Evolutionary conservation across 371 early-diverging fungal species (phyloP), one percentile per base, ranked within the genome.

Genomic region (Mucor circinelloides): DNA sequence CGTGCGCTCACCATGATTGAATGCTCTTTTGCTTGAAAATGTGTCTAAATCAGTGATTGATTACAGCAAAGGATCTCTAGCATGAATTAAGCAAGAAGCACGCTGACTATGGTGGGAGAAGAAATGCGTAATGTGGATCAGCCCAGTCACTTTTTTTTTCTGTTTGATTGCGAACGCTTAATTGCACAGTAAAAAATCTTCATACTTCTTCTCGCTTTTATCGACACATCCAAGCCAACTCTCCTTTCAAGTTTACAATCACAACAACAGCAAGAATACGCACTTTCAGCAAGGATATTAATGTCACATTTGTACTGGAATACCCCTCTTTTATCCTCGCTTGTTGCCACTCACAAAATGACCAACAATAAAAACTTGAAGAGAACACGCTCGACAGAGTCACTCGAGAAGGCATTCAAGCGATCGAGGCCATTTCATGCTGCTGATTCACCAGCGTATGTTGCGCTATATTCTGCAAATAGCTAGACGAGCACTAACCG

Each of bases 361-460:
- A 30, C 56, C 27, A 54, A 44, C 32, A 31, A 60, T 61, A 61
- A 38, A 57, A 63, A 59, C 6, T 61, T 68, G 48, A 72, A 72
- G 44, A 64, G 73, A 68, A 36, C 66, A n/a, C 23, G 69, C 54
- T 72, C 73, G 19, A 59, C 66, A 23, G 69, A 72, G 21, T 61
- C 60, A 13, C n/a, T 66, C 21, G 69, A 72, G 31, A 62, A 38
- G 58, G 59, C 55, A 12, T 31, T 59, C 3, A 72, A 72, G 10
- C 55, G 66, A 68, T 48, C 66, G 25, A 72, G 59, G 25, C 30
- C 61, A 13, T 57, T 62, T 40, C 23, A 61, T 38, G 21, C 17
- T 27, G 48, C 34, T 34, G 58, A 19, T 12, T 50, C 66, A 13
- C 48, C 46, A 44, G 23, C 30, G 60, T 60, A 42, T 10, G 58